phyloP scores from a whole-genome alignment of 2,329 filamentous ascomycete genomes.

The Tolypocladium endophyticum region DNA sequence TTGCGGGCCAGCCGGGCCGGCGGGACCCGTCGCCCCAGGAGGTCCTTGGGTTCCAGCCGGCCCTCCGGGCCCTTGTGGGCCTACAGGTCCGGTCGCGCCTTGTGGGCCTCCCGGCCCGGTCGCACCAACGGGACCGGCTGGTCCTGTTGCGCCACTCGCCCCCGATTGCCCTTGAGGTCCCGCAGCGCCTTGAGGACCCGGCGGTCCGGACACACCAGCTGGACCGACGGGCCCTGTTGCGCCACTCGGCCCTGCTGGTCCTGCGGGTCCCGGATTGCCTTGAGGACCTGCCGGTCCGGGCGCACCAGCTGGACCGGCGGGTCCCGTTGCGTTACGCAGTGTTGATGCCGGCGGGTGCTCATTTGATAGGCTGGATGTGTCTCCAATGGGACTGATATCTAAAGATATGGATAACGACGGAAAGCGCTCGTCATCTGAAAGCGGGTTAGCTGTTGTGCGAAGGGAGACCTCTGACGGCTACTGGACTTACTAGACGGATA shows the following conservation, averaged over 20 bases:
- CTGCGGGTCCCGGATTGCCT: no score
- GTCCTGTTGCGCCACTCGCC: neutral
- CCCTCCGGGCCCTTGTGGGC: no score
- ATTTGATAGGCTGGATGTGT: neutral
- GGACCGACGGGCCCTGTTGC: no score
- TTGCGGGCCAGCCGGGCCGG: neutral
- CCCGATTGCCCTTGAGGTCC: neutral
- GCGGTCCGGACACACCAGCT: no score
- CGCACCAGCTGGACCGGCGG: no score
- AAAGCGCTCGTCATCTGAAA: neutral
- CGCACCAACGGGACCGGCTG: neutral
- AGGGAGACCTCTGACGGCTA: rapidly evolving
- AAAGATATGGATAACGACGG: neutral
- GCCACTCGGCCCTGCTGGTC: no score
- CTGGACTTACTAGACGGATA: neutral
- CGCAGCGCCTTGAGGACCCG: neutral
- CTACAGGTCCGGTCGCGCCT: neutral
- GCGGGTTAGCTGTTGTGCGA: neutral
- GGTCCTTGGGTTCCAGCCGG: no score
- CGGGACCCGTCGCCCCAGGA: no score
- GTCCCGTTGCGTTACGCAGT: no score
- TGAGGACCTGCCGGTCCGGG: no score
- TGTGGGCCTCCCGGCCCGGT: neutral
- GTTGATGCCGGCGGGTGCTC: neutral
- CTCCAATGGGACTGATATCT: neutral